Base-by-base conservation (phyloP, 2,329 filamentous ascomycete species). In the Grosmannia serpens region DNA sequence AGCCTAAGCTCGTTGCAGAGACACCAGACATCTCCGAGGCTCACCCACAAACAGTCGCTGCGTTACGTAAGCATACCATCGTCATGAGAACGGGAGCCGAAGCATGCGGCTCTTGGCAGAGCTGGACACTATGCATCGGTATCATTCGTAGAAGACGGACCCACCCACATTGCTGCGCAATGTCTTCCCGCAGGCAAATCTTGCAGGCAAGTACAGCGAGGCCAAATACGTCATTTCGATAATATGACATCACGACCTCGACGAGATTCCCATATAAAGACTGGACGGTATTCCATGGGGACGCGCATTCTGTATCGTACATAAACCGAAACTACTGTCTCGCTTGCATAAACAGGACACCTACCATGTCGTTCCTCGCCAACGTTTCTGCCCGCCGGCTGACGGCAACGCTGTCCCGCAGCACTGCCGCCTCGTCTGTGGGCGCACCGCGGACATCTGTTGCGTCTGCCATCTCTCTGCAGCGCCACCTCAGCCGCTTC, bases 311-410 rank as follows among this genome's bases (percentile, higher is more conserved):
- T 33, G 31, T 33, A 33, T 6, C 31, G 10, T 15, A 13, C 35
- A 10, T 15, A 10, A 11, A 38, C 13, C 35, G 13, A 38, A 38
- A 38, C 35, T 7, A 13, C 3, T 10, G 13, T 11, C 13, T 38
- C 35, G 13, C 35, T 15, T 10, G 20, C 38, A 20, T 15, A 17
- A 17, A 41, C 20, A n/a, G n/a, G 17, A 27, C 13, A 17, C 10
- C 17, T 60, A 73, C 55, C 62, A 83, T 84, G 80, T 81, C 80
- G 56, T 78, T 78, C 70, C 70, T 82, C 71, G 74, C 77, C 60
- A 69, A 78, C 66, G 67, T 71, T 60, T 65, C 73, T 62, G 60
- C 71, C 64, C 75, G 78, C 68, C 75, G 76, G 57, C 63, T 75
- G 63, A 72, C 72, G 22, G 64, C 51, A 31, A 33, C 68, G 62